Evolutionary conservation across 2,329 filamentous ascomycete genomes (phyloP).

Genomic region (Fusarium metavorans): DNA sequence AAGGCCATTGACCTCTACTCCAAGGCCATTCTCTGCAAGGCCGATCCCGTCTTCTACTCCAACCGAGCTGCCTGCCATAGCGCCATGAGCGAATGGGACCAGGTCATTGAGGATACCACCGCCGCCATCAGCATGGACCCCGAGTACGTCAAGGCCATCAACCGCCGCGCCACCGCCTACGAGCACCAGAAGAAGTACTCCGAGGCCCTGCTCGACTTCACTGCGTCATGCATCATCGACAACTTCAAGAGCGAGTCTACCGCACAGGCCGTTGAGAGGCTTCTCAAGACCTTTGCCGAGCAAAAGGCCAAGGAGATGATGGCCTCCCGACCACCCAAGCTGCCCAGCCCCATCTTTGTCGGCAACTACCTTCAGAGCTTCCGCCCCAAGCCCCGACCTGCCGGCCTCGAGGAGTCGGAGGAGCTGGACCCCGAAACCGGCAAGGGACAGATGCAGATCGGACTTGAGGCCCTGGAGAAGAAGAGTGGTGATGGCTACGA

Average conservation of each 20-base stretch:
- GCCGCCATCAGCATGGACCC: slow-evolving; percentile 93
- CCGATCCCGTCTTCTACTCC: slow-evolving; percentile 98
- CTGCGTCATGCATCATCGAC: slow-evolving; percentile 98
- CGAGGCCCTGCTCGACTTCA: slow-evolving; percentile 96
- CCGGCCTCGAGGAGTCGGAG: slow-evolving; percentile 83
- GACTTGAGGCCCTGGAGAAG: slow-evolving; percentile 82
- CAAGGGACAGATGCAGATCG: slow-evolving; percentile 86
- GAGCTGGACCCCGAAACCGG: slow-evolving; percentile 83
- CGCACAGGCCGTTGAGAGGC: slow-evolving; percentile 88
- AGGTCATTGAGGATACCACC: slow-evolving; percentile 96
- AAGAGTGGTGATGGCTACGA: slow-evolving; percentile 94
- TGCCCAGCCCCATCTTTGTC: slow-evolving; percentile 96
- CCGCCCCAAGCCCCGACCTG: slow-evolving; percentile 83
- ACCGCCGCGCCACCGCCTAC: slow-evolving; percentile 95
- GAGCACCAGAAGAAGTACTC: slow-evolving; percentile 92
- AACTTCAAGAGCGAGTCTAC: slow-evolving; percentile 93
- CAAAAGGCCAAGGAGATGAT: slow-evolving; percentile 93
- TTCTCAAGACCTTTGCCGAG: slow-evolving; percentile 97
- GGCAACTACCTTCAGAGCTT: slow-evolving; percentile 99
- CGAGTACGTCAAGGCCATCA: slow-evolving; percentile 97
- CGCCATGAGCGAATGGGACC: slow-evolving; percentile 91
- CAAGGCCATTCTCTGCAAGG: slow-evolving; percentile 95
- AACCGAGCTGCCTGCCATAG: slow-evolving; percentile 99
- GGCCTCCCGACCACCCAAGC: slow-evolving; percentile 83
- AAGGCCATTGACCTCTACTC: slow-evolving; percentile 94